Conservation (phyloP, 1,284 basidiomycete genomes). For the Megacollybia platyphylla region DNA sequence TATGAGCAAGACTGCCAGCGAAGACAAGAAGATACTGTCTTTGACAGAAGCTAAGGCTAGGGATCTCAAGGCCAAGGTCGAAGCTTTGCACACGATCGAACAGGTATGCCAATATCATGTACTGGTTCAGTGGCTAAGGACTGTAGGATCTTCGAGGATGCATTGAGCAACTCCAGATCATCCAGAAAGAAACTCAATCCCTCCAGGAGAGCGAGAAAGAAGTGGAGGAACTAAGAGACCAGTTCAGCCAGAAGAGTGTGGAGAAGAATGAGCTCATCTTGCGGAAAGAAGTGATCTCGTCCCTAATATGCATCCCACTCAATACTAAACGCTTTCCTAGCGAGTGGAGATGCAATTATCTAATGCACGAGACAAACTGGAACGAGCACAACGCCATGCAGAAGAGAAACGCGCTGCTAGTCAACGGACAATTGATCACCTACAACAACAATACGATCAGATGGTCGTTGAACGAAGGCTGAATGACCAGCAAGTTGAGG, state of each 20-base stretch:
- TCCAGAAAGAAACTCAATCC: constrained; percentile 55
- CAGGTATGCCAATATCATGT: constrained; percentile 29
- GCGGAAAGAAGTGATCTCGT: constrained; percentile 44
- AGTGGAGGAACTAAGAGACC: constrained; percentile 48
- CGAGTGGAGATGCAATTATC: constrained; percentile 62
- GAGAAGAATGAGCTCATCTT: constrained; percentile 57
- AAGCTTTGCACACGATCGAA: constrained; percentile 61
- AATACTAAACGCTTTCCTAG: constrained; percentile 21
- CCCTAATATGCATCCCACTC: neutral
- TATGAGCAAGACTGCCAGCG: constrained; percentile 50
- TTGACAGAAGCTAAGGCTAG: constrained; percentile 59
- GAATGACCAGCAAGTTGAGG: constrained; percentile 65
- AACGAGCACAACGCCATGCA: constrained; percentile 59
- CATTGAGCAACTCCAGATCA: constrained; percentile 55
- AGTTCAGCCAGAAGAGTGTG: constrained; percentile 57
- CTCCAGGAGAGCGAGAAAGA: constrained; percentile 54
- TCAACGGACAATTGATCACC: constrained; percentile 54
- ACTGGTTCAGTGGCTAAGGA: neutral
- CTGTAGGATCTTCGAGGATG: constrained; percentile 53
- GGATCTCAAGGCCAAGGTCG: constrained; percentile 65
- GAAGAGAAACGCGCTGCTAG: constrained; percentile 62
- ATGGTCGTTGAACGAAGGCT: constrained; percentile 64
- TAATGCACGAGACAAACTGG: constrained; percentile 69
- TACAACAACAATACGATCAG: constrained; percentile 65
- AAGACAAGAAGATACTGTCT: constrained; percentile 49